Conservation (phyloP, 352 stramenopile species). For the Pilasporangium apinafurcum region DNA sequence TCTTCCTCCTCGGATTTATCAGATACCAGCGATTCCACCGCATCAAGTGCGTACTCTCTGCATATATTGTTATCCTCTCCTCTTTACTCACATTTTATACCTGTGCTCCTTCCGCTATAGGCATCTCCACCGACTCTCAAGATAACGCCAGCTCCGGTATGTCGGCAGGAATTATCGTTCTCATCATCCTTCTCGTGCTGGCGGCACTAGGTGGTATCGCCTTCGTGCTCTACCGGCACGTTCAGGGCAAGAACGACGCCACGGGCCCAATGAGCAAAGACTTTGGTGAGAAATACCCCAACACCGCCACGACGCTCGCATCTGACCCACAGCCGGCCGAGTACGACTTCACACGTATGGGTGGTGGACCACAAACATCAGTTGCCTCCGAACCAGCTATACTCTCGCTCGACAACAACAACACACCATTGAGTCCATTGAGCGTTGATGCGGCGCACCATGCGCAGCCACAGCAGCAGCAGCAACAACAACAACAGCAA, state of each 20-base stretch:
- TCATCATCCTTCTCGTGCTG: conserved; percentile 35
- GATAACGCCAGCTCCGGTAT: conserved; percentile 13
- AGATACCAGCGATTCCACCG: too few relatives aligned
- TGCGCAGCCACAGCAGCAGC: background rate
- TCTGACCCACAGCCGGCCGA: too few relatives aligned
- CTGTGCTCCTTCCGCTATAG: background rate
- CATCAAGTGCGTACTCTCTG: too few relatives aligned
- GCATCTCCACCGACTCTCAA: background rate
- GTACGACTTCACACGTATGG: too few relatives aligned
- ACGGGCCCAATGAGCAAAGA: background rate
- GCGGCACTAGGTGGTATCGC: conserved; percentile 20
- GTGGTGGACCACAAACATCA: too few relatives aligned
- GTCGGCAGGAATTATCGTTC: conserved; percentile 29
- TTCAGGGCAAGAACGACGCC: conserved; percentile 7
- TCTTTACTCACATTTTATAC: too few relatives aligned
- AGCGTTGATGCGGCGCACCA: too few relatives aligned
- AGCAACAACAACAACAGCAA: conserved; percentile 1
- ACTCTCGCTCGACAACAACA: background rate
- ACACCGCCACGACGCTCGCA: background rate
- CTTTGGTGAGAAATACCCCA: conserved; percentile 7
- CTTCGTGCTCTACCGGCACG: conserved; percentile 28
- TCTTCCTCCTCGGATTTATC: too few relatives aligned
- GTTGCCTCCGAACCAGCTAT: background rate
- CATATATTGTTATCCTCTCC: too few relatives aligned
- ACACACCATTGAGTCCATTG: too few relatives aligned